Percentiles rank a stretch among this genome's conserved stretches.
These are phyloP conservation scores for Orbilia ellipsospora DNA, from an alignment of 2,329 filamentous ascomycete genomes.

Conservation along the genomic window DNA sequence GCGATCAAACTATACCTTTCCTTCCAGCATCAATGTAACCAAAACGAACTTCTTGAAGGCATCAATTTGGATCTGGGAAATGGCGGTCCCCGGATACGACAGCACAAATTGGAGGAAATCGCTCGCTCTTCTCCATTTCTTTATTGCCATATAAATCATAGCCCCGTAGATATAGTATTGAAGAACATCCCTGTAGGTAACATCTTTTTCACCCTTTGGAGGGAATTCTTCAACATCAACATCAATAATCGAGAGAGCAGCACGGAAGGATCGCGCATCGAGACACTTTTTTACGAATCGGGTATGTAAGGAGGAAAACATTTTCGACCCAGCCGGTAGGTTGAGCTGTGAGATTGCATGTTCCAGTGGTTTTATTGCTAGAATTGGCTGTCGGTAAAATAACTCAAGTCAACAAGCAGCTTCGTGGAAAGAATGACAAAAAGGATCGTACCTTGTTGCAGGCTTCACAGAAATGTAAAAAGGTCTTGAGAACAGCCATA, in stretches of 20 bases:
- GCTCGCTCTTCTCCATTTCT: slow-evolving; percentile 59
- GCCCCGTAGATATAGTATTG: slow-evolving; percentile 60
- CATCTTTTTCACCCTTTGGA: slow-evolving; percentile 55
- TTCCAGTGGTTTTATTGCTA: slow-evolving; percentile 58
- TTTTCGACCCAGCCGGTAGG: slow-evolving; percentile 53
- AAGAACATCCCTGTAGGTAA: slow-evolving; percentile 58
- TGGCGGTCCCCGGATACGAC: slow-evolving; percentile 57
- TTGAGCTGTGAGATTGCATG: slow-evolving; percentile 59
- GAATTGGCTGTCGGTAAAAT: slow-evolving; percentile 56
- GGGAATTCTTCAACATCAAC: slow-evolving; percentile 59
- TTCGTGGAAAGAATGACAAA: neutral
- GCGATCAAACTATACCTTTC: slow-evolving; percentile 66
- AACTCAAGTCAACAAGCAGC: slow-evolving; percentile 1
- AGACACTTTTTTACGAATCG: slow-evolving; percentile 59
- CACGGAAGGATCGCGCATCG: slow-evolving; percentile 58
- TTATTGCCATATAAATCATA: slow-evolving; percentile 60
- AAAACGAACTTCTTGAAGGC: slow-evolving; percentile 93
- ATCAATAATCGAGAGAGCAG: slow-evolving; percentile 59
- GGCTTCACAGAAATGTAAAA: slow-evolving; percentile 56
- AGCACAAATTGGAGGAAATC: slow-evolving; percentile 59
- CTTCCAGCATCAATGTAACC: slow-evolving; percentile 76
- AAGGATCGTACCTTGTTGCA: slow-evolving; percentile 55
- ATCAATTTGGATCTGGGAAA: slow-evolving; percentile 67
- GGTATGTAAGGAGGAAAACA: slow-evolving; percentile 59
- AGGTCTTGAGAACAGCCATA: slow-evolving; percentile 64